Evolutionary conservation across 2,329 filamentous ascomycete genomes (phyloP).

Genomic region (Pseudogymnoascus sp.): DNA sequence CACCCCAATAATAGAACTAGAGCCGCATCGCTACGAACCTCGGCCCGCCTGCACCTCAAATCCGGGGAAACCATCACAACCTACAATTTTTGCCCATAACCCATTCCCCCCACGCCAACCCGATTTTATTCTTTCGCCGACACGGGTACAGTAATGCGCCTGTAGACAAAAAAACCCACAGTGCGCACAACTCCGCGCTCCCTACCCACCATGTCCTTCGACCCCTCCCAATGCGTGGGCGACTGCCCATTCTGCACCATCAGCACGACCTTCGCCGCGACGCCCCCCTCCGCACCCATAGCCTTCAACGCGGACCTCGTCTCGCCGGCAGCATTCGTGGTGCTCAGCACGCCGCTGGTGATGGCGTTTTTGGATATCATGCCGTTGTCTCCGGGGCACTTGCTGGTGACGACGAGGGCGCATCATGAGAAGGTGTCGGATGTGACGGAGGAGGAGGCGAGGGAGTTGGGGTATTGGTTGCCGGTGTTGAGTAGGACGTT

Average conservation of each 20-base stretch:
- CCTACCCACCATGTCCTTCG: not conserved
- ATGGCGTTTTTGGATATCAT: constrained; percentile 91
- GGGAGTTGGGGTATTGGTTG: constrained; percentile 61
- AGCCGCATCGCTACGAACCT: constrained; percentile 1
- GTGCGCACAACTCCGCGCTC: not conserved
- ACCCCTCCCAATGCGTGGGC: not conserved
- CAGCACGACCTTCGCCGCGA: constrained; percentile 39
- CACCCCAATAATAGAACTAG: not conserved
- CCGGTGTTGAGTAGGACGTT: constrained; percentile 69
- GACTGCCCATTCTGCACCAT: constrained; percentile 60
- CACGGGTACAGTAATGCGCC: not conserved
- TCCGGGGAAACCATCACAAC: not conserved
- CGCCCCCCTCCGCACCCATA: constrained; percentile 31
- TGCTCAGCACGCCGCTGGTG: constrained; percentile 71
- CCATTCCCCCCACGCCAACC: not conserved
- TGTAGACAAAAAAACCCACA: not conserved
- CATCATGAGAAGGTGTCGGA: constrained; percentile 77
- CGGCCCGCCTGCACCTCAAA: not conserved
- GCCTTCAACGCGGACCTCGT: constrained; percentile 29
- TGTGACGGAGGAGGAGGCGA: constrained; percentile 55
- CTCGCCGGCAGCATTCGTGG: constrained; percentile 49
- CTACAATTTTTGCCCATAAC: not conserved
- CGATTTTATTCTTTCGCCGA: not conserved
- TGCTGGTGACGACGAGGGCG: constrained; percentile 70
- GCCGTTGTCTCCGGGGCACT: constrained; percentile 75